Base-by-base conservation (phyloP, 495 filamentous ascomycete genomes). In the Pyronema domesticum region DNA sequence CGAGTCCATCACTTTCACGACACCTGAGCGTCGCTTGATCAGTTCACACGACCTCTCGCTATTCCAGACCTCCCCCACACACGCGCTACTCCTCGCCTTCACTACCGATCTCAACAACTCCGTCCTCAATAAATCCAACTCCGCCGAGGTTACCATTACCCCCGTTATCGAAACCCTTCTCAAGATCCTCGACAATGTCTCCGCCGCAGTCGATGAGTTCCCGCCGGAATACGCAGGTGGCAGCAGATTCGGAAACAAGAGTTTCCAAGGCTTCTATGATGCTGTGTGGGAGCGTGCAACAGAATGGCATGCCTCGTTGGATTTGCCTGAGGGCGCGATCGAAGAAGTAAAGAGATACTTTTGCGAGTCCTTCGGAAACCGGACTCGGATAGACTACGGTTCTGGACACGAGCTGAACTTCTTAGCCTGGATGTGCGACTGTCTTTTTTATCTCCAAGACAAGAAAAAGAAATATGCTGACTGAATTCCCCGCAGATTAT, bases 321-420 rank as follows among this genome's bases (percentile, higher is more conserved):
- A 33, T 10, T 36, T 95, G 10, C 69, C 73, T 40, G 50, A 66
- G 18, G 72, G 70, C 3, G 81, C 82, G 4, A 73, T 81, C 33
- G 66, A 71, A 1, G 91, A 98, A 66, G 72, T 80, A 6, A 81
- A 80, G 7, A 76, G 80, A 40, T 99, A 99, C 64, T 73, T 99
- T 47, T 69, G 76, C 55, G 77, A 94, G 61, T 82, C 81, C 0
- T 83, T 95, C 47, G 91, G 91, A 46, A 94, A 91, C 65, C 74
- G 80, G 46, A 76, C 78, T 33, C 78, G 91, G n/a, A 85, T 98
- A 58, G 91, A 98, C 70, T 98, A 98, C 68, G 91, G 91, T 58
- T 93, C 86, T 0, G 91, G 91, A 7, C 91, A 98, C 67, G 91
- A 98, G 69, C 75, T 98, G 47, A 95, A 98, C 68, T 95, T 96